Evolutionary conservation across 257 asterid genomes (phyloP).

Genomic region (Salvia splendens): DNA sequence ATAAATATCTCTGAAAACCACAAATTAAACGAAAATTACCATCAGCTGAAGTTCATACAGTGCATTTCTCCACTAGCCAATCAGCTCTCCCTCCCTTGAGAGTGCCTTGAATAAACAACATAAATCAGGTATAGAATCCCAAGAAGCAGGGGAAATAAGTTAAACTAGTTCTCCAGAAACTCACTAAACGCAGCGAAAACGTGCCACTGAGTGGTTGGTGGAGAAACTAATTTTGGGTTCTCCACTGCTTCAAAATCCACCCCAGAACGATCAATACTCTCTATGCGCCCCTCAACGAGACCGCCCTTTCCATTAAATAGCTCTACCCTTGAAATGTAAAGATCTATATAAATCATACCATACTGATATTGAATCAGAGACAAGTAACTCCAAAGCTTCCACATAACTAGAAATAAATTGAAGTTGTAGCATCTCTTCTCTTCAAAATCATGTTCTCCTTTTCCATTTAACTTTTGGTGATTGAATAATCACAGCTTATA

Average conservation of each 20-base stretch:
- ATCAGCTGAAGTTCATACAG: constrained; percentile 54
- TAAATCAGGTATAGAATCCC: constrained; percentile 19
- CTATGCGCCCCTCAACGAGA: constrained; percentile 79
- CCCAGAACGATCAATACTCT: constrained; percentile 67
- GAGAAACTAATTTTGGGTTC: constrained; percentile 53
- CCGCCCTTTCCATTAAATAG: constrained; percentile 94
- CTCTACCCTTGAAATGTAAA: constrained; percentile 72
- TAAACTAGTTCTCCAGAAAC: constrained; percentile 28
- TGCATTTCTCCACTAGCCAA: constrained; percentile 99
- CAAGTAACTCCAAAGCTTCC: background rate
- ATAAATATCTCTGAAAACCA: constrained; percentile 3
- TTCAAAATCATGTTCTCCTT: background rate
- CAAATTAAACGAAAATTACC: constrained; percentile 23
- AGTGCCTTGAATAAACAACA: constrained; percentile 54
- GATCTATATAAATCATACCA: constrained; percentile 23
- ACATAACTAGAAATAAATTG: background rate
- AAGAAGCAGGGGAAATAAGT: background rate
- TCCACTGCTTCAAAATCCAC: constrained; percentile 69
- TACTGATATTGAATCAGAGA: constrained; percentile 20
- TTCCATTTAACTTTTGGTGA: constrained; percentile 2
- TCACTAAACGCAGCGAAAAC: constrained; percentile 89
- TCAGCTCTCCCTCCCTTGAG: constrained; percentile 98
- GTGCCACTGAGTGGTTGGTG: constrained; percentile 73
- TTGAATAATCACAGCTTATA: background rate
- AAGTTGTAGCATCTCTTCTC: background rate